Conservation (phyloP, 108 stramenopile genomes). For the Pseudonitzschia multiseries region DNA sequence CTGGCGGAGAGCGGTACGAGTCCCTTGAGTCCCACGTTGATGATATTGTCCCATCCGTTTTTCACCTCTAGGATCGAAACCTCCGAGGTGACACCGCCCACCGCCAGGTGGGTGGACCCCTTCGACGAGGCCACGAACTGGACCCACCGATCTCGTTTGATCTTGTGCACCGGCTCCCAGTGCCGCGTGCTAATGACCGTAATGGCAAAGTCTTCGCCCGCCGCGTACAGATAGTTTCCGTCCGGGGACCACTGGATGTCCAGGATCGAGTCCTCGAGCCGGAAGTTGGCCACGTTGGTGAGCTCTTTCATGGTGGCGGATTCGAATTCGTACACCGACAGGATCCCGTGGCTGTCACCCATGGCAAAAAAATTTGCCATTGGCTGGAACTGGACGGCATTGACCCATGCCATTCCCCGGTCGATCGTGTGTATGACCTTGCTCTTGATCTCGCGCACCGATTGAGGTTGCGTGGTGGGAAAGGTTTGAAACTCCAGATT, state of each 20-base stretch:
- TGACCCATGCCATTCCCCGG: constrained; percentile 57
- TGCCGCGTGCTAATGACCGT: constrained; percentile 53
- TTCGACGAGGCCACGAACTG: constrained; percentile 60
- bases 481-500: not conserved
- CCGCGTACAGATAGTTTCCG: constrained; percentile 59
- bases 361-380: constrained; percentile 55
- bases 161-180: constrained; percentile 50
- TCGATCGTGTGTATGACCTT: constrained; percentile 53
- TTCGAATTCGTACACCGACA: constrained; percentile 47
- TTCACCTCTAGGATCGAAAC: constrained; percentile 60
- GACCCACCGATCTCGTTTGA: constrained; percentile 67
- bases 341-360: constrained; percentile 54
- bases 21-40: constrained; percentile 53
- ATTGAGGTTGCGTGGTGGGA: not conserved
- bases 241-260: constrained; percentile 67
- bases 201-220: constrained; percentile 70
- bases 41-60: constrained; percentile 54
- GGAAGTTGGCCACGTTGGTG: constrained; percentile 46
- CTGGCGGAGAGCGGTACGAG: constrained; percentile 57
- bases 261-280: constrained; percentile 60
- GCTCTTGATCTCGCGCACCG: constrained; percentile 34
- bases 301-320: constrained; percentile 15
- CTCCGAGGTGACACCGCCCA: constrained; percentile 62
- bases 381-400: constrained; percentile 58
- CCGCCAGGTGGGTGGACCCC: constrained; percentile 59